These are phyloP conservation scores for Schizochytrium sp. DNA, from an alignment of 108 stramenopile genomes.

Conservation along the genomic window DNA sequence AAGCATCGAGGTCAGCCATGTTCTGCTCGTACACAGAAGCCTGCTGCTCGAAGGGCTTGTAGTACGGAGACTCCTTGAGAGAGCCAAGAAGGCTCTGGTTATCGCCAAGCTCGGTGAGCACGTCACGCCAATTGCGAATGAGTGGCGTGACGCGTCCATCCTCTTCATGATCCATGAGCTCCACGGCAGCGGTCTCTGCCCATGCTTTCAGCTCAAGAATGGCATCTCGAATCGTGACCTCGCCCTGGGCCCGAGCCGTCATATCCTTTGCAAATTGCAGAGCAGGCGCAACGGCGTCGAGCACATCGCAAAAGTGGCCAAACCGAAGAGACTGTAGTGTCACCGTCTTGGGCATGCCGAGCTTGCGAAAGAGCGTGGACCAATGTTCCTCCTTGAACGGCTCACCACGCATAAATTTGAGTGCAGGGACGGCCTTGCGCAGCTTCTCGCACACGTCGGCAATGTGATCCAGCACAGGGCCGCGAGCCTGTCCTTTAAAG, in stretches of 20 bases:
- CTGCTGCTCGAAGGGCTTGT: slow-evolving; percentile 51
- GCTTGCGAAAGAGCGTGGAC: slow-evolving; percentile 48
- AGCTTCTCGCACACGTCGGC: slow-evolving; percentile 38
- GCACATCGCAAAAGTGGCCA: slow-evolving; percentile 41
- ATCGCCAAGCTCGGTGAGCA: slow-evolving; percentile 61
- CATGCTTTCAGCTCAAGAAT: slow-evolving; percentile 55
- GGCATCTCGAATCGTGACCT: slow-evolving; percentile 58
- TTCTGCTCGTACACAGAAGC: slow-evolving; percentile 40
- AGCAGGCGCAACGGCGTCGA: slow-evolving; percentile 24
- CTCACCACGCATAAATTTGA: slow-evolving; percentile 57
- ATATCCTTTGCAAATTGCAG: slow-evolving; percentile 56
- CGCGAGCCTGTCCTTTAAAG: slow-evolving; percentile 33
- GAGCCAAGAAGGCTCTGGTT: slow-evolving; percentile 53
- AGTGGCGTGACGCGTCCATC: slow-evolving; percentile 36
- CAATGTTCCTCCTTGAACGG: slow-evolving; percentile 63
- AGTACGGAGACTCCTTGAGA: slow-evolving; percentile 57
- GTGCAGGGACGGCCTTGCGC: slow-evolving; percentile 38
- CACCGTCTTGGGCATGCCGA: slow-evolving; percentile 39
- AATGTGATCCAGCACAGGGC: slow-evolving; percentile 28
- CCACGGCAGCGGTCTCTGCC: slow-evolving; percentile 49
- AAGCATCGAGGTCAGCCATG: slow-evolving; percentile 23
- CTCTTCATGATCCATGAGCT: slow-evolving; percentile 43
- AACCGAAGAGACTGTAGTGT: slow-evolving; percentile 47
- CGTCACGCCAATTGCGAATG: slow-evolving; percentile 56
- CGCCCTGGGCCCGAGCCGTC: slow-evolving; percentile 50